phyloP scores from a whole-genome alignment of 768 basidiomycete genomes.

The Tremella yokohamensis region DNA sequence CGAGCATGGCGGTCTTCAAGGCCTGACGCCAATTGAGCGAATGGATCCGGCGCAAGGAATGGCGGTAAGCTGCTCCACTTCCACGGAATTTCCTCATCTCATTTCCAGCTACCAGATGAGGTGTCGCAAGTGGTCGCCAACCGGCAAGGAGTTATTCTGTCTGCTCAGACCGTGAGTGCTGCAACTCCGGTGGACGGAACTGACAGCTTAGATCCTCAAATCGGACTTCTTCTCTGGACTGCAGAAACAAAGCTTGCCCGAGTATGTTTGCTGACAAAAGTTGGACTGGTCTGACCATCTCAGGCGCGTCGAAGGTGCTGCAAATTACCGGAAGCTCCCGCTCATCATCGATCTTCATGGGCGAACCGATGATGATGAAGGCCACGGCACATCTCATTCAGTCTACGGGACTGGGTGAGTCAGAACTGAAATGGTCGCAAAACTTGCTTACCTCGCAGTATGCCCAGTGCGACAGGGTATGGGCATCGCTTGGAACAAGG shows the following conservation, averaged over 20 bases:
- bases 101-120: slow-evolving; percentile 68
- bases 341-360: slow-evolving; percentile 54
- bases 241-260: slow-evolving; percentile 94
- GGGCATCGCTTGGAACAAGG: slow-evolving; percentile 13
- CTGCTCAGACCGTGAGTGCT: slow-evolving; percentile 37
- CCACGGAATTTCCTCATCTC: background rate
- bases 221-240: slow-evolving; percentile 55
- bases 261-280: slow-evolving; percentile 57
- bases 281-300: slow-evolving; percentile 2
- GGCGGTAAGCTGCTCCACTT: slow-evolving; percentile 32
- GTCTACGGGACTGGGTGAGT: slow-evolving; percentile 54
- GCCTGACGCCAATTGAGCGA: slow-evolving; percentile 75
- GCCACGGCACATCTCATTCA: slow-evolving; percentile 55
- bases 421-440: background rate
- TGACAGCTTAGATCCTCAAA: slow-evolving; percentile 85
- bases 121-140: slow-evolving; percentile 79
- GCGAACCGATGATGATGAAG: background rate
- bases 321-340: slow-evolving; percentile 83
- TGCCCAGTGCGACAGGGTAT: slow-evolving; percentile 89
- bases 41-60: slow-evolving; percentile 42
- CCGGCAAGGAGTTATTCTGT: slow-evolving; percentile 78
- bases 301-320: slow-evolving; percentile 80
- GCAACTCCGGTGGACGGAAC: slow-evolving; percentile 38
- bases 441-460: slow-evolving; percentile 56
- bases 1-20: slow-evolving; percentile 68